phyloP scores from a whole-genome alignment of 352 stramenopile genomes.

The Hyaloperonospora arabidopsidis region DNA sequence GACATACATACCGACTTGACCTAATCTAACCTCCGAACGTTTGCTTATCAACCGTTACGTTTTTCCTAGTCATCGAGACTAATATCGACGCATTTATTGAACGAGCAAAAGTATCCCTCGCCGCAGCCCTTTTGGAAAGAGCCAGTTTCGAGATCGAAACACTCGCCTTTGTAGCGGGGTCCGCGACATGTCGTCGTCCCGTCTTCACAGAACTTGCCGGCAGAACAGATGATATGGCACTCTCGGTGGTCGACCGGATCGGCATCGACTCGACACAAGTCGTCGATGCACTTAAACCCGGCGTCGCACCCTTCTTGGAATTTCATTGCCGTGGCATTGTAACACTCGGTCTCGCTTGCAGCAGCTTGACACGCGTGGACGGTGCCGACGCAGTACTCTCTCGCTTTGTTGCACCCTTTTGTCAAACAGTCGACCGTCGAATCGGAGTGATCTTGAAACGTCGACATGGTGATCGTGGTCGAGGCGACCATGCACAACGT shows the following conservation, averaged over 20 bases:
- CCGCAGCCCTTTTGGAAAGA: constrained; percentile 21
- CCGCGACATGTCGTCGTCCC: constrained; percentile 11
- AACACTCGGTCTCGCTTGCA: constrained; percentile 19
- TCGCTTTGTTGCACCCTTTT: constrained; percentile 15
- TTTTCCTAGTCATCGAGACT: too few species aligned
- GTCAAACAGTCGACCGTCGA: constrained; percentile 6
- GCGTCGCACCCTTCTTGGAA: constrained; percentile 28
- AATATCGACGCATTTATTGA: constrained; percentile 20
- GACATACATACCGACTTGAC: too few species aligned
- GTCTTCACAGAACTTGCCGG: constrained; percentile 23
- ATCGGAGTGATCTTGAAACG: too few species aligned
- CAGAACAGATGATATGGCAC: constrained; percentile 11
- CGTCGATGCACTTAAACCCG: constrained; percentile 23
- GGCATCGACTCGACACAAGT: constrained; percentile 23
- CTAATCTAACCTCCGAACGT: too few species aligned
- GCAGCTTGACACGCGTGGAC: constrained; percentile 19
- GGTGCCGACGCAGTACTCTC: constrained; percentile 27
- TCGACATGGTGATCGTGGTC: too few species aligned
- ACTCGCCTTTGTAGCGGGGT: constrained; percentile 23
- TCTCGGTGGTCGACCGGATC: constrained; percentile 8
- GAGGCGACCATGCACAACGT: too few species aligned
- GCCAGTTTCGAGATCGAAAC: constrained; percentile 28
- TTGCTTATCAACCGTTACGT: too few species aligned
- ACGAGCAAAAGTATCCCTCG: constrained; percentile 20
- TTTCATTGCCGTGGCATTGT: constrained; percentile 23